phyloP scores from a whole-genome alignment of 805 yeast species.

The Saccharomycopsis malanga region DNA sequence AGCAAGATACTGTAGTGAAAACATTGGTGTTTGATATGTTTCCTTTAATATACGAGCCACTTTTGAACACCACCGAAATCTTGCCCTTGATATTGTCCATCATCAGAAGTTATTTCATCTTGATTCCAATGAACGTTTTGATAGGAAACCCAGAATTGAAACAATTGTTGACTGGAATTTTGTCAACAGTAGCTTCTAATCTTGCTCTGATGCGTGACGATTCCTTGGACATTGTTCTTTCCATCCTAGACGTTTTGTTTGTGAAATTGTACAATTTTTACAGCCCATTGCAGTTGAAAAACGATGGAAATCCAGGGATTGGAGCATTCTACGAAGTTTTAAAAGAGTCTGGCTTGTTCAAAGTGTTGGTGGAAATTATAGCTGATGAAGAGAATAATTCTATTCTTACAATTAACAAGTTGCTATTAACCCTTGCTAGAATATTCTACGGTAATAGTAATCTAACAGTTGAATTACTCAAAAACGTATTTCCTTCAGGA shows the following conservation, averaged over 20 bases:
- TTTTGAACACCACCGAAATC: slow-evolving; percentile 68
- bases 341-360: slow-evolving; percentile 27
- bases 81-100: slow-evolving; percentile 57
- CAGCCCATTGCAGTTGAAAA: slow-evolving; percentile 25
- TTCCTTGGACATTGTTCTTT: slow-evolving; percentile 47
- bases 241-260: slow-evolving; percentile 46
- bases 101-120: slow-evolving; percentile 52
- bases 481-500: neutral
- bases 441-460: slow-evolving; percentile 9
- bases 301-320: slow-evolving; percentile 23
- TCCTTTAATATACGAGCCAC: slow-evolving; percentile 47
- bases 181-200: slow-evolving; percentile 46
- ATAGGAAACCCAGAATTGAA: slow-evolving; percentile 33
- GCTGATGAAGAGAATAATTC: slow-evolving; percentile 29
- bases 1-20: slow-evolving; percentile 25
- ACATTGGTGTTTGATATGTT: slow-evolving; percentile 39
- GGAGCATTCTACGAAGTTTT: slow-evolving; percentile 23
- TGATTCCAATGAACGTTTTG: slow-evolving; percentile 34
- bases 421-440: slow-evolving; percentile 12
- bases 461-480: neutral
- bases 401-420: slow-evolving; percentile 26
- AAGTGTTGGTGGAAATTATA: slow-evolving; percentile 27
- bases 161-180: slow-evolving; percentile 32
- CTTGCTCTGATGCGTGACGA: slow-evolving; percentile 64
- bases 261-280: slow-evolving; percentile 28